phyloP scores from a whole-genome alignment of 164 flowering plant genomes.

The Echeveria elegans region DNA sequence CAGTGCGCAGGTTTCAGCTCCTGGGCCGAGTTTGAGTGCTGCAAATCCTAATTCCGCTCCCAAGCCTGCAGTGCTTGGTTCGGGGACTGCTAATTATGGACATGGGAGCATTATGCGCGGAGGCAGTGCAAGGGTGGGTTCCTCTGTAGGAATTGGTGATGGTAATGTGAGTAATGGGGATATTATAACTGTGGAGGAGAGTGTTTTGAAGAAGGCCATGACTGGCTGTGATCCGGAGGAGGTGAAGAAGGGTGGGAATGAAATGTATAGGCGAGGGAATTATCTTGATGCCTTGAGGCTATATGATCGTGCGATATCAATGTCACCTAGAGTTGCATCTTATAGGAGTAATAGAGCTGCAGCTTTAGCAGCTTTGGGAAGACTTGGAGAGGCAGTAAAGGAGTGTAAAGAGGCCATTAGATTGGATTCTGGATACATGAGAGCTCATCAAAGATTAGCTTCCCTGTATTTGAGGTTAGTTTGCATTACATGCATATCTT shows the following conservation, averaged over 20 bases:
- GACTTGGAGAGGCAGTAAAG: conserved; percentile 32
- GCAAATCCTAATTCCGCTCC: not conserved
- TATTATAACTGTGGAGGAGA: not conserved
- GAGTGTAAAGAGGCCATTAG: conserved; percentile 42
- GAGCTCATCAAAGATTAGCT: conserved; percentile 32
- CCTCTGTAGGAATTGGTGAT: not conserved
- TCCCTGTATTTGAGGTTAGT: conserved; percentile 19
- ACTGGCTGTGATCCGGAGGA: conserved; percentile 28
- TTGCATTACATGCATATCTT: conserved; percentile 13
- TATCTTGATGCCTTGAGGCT: conserved; percentile 29
- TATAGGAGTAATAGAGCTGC: conserved; percentile 39
- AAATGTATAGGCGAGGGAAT: conserved; percentile 27
- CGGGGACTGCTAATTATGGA: conserved; percentile 3
- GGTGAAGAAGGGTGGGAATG: conserved; percentile 35
- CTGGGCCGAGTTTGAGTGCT: not conserved
- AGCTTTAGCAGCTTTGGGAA: conserved; percentile 33
- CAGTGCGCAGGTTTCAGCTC: not conserved
- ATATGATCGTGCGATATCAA: conserved; percentile 27
- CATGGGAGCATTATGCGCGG: conserved; percentile 8
- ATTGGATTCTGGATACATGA: conserved; percentile 27
- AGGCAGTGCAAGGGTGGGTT: not conserved
- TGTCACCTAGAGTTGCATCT: conserved; percentile 34
- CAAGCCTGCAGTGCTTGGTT: not conserved
- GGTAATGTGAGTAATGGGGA: not conserved
- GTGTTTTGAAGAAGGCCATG: conserved; percentile 1